Evolutionary conservation across 83 land plant genomes (phyloP).

Genomic region (Diphasiastrum complanatum): DNA sequence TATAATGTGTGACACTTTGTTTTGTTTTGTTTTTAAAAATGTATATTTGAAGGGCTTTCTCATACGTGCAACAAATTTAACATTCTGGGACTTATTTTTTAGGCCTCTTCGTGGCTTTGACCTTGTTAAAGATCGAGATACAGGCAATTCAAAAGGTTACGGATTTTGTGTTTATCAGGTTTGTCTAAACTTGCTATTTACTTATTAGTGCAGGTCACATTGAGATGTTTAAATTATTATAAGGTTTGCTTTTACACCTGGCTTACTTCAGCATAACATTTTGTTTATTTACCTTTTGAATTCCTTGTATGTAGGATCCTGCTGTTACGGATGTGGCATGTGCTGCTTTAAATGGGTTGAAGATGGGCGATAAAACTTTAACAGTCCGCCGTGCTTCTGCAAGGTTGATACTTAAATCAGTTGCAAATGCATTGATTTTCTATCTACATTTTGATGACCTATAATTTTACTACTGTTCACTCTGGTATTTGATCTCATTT

Average conservation of each 20-base stretch:
- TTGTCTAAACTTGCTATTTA: too few species aligned
- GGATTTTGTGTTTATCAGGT: slow-evolving; percentile 93
- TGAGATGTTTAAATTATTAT: background rate
- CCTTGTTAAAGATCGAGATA: slow-evolving; percentile 89
- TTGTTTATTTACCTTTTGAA: background rate
- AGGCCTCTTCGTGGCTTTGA: slow-evolving; percentile 89
- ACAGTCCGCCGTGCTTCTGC: slow-evolving; percentile 82
- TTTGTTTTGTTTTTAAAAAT: too few species aligned
- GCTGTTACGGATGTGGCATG: slow-evolving; percentile 85
- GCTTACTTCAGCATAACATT: background rate
- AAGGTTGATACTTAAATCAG: too few species aligned
- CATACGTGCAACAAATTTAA: background rate
- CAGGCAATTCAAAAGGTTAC: slow-evolving; percentile 95
- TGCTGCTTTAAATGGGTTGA: slow-evolving; percentile 85
- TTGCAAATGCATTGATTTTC: too few species aligned
- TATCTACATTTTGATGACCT: too few species aligned
- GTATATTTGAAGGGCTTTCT: too few species aligned
- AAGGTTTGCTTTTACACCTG: too few species aligned
- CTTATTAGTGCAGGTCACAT: background rate
- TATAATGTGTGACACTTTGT: too few species aligned
- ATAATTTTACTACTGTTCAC: too few species aligned
- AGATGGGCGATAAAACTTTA: slow-evolving; percentile 87
- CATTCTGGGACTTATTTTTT: background rate
- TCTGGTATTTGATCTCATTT: too few species aligned
- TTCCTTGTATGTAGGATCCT: slow-evolving; percentile 47